Conservation (phyloP, 2,329 filamentous ascomycete species). For the Eutypella sp. region DNA sequence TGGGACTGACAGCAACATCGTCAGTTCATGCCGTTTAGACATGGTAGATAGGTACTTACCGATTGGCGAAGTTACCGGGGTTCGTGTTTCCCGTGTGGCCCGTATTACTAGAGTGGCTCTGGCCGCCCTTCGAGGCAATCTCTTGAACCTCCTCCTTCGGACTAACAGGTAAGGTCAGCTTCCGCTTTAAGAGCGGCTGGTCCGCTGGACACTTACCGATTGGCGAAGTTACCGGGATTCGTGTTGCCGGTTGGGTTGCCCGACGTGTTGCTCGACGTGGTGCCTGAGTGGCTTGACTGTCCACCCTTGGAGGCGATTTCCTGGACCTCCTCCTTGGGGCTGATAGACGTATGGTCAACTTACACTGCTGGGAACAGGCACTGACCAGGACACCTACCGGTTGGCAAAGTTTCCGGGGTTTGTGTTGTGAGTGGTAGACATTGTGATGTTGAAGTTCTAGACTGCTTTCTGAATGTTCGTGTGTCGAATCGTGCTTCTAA, state of each 20-base stretch:
- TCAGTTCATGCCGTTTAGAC: no score
- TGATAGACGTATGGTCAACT: background rate
- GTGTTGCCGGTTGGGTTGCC: constrained; percentile 9
- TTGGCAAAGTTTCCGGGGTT: constrained; percentile 1
- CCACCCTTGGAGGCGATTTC: constrained; percentile 39
- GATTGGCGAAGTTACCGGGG: constrained; percentile 35
- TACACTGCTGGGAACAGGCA: no score
- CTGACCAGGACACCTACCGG: background rate
- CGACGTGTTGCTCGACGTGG: background rate
- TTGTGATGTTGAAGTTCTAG: background rate
- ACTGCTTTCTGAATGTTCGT: no score
- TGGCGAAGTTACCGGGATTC: constrained; percentile 36
- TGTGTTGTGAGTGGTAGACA: background rate
- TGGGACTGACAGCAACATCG: constrained; percentile 23
- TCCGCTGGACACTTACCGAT: constrained; percentile 20
- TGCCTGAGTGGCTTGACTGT: constrained; percentile 27
- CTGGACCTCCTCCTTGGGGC: constrained; percentile 2
- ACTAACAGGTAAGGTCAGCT: background rate
- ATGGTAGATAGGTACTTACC: constrained; percentile 13
- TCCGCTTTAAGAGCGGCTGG: background rate
- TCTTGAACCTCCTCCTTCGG: constrained; percentile 12
- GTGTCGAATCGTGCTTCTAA: no score
- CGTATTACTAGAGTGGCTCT: constrained; percentile 30
- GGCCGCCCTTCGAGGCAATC: constrained; percentile 38
- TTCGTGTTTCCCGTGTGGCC: constrained; percentile 16